A percentile compares a stretch with the other conserved stretches of the same genome.
phyloP scores from a whole-genome alignment of 306 rosid species.

The Potentilla sterilis region DNA sequence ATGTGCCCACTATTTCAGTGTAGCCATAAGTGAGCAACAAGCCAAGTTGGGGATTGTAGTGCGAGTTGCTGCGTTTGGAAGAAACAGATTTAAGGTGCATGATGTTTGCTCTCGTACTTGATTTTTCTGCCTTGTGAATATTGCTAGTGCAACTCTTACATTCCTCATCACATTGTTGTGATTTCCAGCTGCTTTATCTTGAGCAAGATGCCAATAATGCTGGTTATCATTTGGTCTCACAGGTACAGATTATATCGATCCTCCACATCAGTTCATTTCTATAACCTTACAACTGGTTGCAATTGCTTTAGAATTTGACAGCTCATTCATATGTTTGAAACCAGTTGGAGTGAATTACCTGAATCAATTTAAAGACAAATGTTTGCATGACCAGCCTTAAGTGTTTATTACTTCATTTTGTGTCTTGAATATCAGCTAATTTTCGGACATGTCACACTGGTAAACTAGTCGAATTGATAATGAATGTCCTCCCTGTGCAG shows the following conservation, averaged over 20 bases:
- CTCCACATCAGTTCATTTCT: slow-evolving; percentile 1
- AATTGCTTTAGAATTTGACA: background rate
- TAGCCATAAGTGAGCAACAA: slow-evolving; percentile 81
- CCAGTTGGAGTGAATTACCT: background rate
- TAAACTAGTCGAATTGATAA: background rate
- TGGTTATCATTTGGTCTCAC: slow-evolving; percentile 82
- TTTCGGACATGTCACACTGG: background rate
- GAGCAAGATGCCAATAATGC: slow-evolving; percentile 70
- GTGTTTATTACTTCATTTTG: background rate
- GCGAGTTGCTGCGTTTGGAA: slow-evolving; percentile 82
- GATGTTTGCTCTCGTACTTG: background rate
- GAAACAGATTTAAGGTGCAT: slow-evolving; percentile 89
- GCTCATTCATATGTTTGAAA: background rate
- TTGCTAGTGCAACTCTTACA: slow-evolving; percentile 12
- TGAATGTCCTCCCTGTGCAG: slow-evolving; percentile 34
- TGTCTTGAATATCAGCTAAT: background rate
- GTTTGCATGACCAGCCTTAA: background rate
- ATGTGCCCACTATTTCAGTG: slow-evolving; percentile 92
- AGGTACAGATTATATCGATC: slow-evolving; percentile 45
- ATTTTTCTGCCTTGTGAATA: background rate
- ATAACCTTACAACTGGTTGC: background rate
- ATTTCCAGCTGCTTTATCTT: slow-evolving; percentile 86
- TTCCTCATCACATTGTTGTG: slow-evolving; percentile 15
- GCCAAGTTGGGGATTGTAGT: slow-evolving; percentile 82
- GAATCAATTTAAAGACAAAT: background rate